phyloP scores from a whole-genome alignment of 2,329 filamentous ascomycete species.

The Septoria petroselini region DNA sequence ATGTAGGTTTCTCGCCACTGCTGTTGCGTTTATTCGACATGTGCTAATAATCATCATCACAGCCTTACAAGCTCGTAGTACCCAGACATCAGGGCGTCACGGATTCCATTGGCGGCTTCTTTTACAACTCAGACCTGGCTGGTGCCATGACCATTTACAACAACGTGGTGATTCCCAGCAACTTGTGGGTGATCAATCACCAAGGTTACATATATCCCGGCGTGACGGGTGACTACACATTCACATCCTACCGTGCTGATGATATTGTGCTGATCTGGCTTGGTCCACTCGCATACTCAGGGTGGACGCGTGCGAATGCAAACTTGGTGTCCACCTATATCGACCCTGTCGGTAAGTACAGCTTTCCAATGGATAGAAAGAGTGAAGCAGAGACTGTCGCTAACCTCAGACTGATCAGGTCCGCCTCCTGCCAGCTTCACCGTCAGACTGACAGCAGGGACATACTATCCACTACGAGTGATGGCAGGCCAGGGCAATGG shows the following conservation, averaged over 20 bases:
- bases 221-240: slow-evolving; percentile 28
- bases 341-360: neutral
- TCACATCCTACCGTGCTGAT: slow-evolving; percentile 26
- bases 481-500: slow-evolving; percentile 1
- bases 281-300: slow-evolving; percentile 25
- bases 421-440: neutral
- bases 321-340: slow-evolving; percentile 19
- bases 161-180: neutral
- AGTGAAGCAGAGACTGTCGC: no score
- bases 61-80: neutral
- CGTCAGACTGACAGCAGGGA: neutral
- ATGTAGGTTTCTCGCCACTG: neutral
- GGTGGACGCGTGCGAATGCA: slow-evolving; percentile 24
- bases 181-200: slow-evolving; percentile 21
- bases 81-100: neutral
- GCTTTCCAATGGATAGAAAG: no score
- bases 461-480: neutral
- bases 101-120: neutral
- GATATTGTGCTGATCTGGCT: slow-evolving; percentile 32
- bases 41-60: neutral
- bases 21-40: neutral
- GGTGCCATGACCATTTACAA: slow-evolving; percentile 3
- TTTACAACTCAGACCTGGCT: neutral
- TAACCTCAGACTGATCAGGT: no score
- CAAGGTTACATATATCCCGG: slow-evolving; percentile 19